These are phyloP conservation scores for Pelargonium australe DNA, from an alignment of 441 rosid genomes.

Conservation along the genomic window DNA sequence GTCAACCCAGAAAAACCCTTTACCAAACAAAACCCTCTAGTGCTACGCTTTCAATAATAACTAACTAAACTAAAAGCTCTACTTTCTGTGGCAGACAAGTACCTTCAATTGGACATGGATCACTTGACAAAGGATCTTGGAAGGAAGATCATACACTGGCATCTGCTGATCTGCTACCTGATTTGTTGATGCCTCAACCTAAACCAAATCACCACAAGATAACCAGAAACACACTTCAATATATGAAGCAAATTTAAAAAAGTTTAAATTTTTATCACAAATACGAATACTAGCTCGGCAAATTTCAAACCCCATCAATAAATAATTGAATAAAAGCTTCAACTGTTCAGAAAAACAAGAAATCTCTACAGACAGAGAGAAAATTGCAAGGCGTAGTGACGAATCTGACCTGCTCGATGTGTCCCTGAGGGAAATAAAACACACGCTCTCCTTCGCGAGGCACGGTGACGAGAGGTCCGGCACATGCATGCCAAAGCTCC, in stretches of 20 bases:
- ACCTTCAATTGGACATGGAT: constrained; percentile 74
- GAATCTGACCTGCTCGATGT: constrained; percentile 77
- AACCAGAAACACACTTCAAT: neutral
- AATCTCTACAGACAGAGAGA: neutral
- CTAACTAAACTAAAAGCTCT: neutral
- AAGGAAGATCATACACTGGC: constrained; percentile 78
- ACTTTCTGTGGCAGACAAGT: neutral
- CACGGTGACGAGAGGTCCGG: constrained; percentile 93
- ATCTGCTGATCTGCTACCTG: constrained; percentile 84
- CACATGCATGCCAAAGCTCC: constrained; percentile 99
- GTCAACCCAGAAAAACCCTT: neutral
- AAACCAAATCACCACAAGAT: constrained; percentile 8
- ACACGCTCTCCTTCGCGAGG: constrained; percentile 83
- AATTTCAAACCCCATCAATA: neutral
- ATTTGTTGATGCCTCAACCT: constrained; percentile 96
- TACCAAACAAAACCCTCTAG: neutral
- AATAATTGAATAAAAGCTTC: neutral
- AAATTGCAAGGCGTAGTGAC: neutral
- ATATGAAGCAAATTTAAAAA: neutral
- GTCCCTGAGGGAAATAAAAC: constrained; percentile 94
- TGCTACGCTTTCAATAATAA: neutral
- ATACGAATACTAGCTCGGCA: neutral
- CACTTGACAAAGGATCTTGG: constrained; percentile 81
- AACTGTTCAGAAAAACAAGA: neutral
- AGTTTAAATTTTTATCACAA: neutral